Evolutionary conservation across 306 rosid genomes (phyloP), one percentile per base, ranked within the genome.

Genomic region (Gastrolobium villosum): DNA sequence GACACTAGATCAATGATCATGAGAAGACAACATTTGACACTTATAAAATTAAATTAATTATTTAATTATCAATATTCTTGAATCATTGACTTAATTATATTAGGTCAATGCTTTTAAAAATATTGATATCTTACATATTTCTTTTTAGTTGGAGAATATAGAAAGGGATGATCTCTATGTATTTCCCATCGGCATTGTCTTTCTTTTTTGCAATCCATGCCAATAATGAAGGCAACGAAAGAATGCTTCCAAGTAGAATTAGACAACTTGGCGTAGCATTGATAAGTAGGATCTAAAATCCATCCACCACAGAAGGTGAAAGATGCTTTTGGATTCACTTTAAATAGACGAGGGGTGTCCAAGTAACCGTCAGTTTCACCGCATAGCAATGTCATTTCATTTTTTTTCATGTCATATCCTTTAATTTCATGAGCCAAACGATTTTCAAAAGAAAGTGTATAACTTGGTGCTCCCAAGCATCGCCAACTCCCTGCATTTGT

Each of bases 361-460:
- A 0, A 0, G 26, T 20, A 20, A 20, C n/a, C n/a, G n/a, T 20
- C 1, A 20, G 1, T 5, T 32, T 34, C 1, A 37, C 20, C 11
- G 11, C 11, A 20, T 20, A 20, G 26, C 26, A 20, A 1, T 20
- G 26, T 20, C 26, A 20, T 20, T 20, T 14, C 32, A n/a, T 37
- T 1, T 2, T 39, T 39, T 14, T 9, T 10, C 54, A 43, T 65
- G 10, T 65, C 10, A 67, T 28, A 30, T 45, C 28, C 30, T 28
- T 10, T 7, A 44, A 30, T 2, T 4, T 20, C 50, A 5, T 64
- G 52, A 15, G 1, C 52, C 7, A 65, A 7, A 8, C 30, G 52
- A 65, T 65, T 65, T 67, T 67, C 30, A 10, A 67, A 45, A 28
- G 43, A 10, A 13, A 67, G 43, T 45, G 20, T 46, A 31, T 31